Conservation (phyloP, 164 flowering plant genomes). For the Pachysandra terminalis region DNA sequence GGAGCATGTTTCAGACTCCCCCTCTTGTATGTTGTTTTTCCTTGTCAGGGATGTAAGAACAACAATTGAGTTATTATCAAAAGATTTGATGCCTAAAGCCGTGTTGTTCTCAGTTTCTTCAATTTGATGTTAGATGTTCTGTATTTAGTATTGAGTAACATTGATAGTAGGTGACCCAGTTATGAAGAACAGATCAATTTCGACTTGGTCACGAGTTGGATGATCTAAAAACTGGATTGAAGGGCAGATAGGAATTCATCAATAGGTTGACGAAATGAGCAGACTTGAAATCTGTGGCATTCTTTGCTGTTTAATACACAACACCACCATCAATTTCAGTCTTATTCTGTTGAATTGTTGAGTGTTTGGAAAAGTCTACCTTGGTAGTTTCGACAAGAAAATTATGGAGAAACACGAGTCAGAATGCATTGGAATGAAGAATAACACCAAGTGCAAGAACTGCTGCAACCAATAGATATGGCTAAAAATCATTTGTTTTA, state of each 20-base stretch:
- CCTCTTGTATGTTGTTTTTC: conserved; percentile 4
- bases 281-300: too few species aligned
- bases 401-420: too few species aligned
- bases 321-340: not conserved
- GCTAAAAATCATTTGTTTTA: too few species aligned
- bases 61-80: not conserved
- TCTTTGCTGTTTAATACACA: not conserved
- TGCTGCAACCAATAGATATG: too few species aligned
- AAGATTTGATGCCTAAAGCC: not conserved
- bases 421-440: too few species aligned
- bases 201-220: not conserved
- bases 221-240: not conserved
- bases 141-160: not conserved
- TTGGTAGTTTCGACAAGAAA: too few species aligned
- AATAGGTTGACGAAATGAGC: too few species aligned
- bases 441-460: too few species aligned
- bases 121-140: not conserved
- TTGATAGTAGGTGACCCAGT: too few species aligned
- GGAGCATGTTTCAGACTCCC: not conserved
- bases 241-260: too few species aligned
- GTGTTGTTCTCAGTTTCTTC: not conserved
- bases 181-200: not conserved
- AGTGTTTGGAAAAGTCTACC: too few species aligned
- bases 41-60: not conserved
- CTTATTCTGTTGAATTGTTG: not conserved